A percentile compares a stretch with the other conserved stretches of the same genome.
phyloP scores from a whole-genome alignment of 139 green algal genomes.

The Chlorella vulgaris region DNA sequence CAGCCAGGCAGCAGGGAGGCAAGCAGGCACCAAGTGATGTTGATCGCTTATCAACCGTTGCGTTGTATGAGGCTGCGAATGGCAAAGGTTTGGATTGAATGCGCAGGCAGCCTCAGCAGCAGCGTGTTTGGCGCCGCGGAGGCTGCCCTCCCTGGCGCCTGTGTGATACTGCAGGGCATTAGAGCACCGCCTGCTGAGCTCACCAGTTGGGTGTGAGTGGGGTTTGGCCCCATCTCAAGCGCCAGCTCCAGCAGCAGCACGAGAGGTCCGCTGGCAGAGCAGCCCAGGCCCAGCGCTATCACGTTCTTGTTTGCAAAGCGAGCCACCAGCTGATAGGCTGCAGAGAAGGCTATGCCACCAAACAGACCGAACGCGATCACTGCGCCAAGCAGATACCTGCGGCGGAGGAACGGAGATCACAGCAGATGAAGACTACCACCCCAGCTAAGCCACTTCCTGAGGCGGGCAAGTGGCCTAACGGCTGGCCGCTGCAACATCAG shows the following conservation, averaged over 20 bases:
- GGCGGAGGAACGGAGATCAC: background rate
- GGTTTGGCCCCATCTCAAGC: background rate
- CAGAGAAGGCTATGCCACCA: constrained; percentile 73
- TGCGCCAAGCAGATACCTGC: constrained; percentile 57
- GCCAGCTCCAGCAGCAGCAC: constrained; percentile 67
- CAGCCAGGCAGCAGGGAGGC: background rate
- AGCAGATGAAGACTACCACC: too few species aligned
- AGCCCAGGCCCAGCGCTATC: constrained; percentile 71
- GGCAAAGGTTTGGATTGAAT: too few species aligned
- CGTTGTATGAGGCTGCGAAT: too few species aligned
- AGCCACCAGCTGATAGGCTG: constrained; percentile 78
- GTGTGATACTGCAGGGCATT: too few species aligned
- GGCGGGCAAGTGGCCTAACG: too few species aligned
- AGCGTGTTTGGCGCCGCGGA: too few species aligned
- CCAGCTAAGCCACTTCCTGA: too few species aligned
- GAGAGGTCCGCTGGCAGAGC: constrained; percentile 52
- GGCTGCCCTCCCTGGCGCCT: too few species aligned
- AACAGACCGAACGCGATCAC: constrained; percentile 64
- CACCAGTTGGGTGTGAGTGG: constrained; percentile 1
- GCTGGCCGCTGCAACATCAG: background rate
- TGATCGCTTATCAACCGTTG: too few species aligned
- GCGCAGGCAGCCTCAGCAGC: too few species aligned
- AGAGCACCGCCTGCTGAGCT: too few species aligned
- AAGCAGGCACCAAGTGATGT: too few species aligned
- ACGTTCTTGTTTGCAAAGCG: constrained; percentile 75